Evolutionary conservation across 2,329 filamentous ascomycete genomes (phyloP).

Genomic region (Fusarium transvaalense): DNA sequence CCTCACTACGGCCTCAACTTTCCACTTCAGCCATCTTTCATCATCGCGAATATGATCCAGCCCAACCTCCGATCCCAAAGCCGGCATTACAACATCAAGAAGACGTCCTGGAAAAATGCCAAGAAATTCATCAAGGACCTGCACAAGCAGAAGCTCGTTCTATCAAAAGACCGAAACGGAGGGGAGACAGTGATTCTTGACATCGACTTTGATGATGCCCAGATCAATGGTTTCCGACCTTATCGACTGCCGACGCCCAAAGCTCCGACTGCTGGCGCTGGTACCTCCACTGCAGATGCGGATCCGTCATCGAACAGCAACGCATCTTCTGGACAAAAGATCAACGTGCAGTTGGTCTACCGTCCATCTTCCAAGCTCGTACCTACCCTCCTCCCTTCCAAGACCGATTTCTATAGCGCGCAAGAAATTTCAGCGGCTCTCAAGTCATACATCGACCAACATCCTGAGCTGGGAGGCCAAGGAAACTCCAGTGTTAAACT

Average conservation of each 20-base stretch:
- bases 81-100: conserved; percentile 42
- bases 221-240: conserved; percentile 33
- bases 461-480: conserved; percentile 38
- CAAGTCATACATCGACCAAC: conserved; percentile 40
- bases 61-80: conserved; percentile 41
- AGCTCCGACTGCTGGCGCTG: not conserved
- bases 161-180: conserved; percentile 40
- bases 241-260: conserved; percentile 37
- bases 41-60: conserved; percentile 45
- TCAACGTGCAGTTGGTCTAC: conserved; percentile 38
- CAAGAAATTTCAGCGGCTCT: conserved; percentile 38
- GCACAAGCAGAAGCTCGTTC: conserved; percentile 27
- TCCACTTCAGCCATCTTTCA: conserved; percentile 40
- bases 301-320: conserved; percentile 10
- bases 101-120: conserved; percentile 44
- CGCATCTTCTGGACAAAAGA: conserved; percentile 19
- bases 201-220: conserved; percentile 39
- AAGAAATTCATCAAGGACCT: conserved; percentile 46
- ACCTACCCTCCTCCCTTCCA: conserved; percentile 39
- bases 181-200: conserved; percentile 43
- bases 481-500: conserved; percentile 37
- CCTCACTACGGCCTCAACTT: conserved; percentile 39
- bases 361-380: conserved; percentile 37
- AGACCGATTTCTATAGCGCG: conserved; percentile 39
- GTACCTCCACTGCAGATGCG: not conserved